Conservation (phyloP, 768 basidiomycete genomes). For the Macrocybe gigantea region DNA sequence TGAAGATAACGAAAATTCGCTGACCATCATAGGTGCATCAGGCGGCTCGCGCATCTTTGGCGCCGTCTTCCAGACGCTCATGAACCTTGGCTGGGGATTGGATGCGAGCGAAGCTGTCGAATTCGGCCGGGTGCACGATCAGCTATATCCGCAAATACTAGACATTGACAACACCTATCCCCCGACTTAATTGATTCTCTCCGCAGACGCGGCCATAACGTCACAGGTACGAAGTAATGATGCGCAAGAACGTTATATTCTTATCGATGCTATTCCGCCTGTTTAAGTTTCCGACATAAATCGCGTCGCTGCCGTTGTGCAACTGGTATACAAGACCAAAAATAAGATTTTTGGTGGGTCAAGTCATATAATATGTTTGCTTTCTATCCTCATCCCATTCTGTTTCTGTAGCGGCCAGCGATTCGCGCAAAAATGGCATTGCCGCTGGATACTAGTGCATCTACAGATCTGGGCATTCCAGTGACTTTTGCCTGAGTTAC, state of each 20-base stretch:
- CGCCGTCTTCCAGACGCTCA: conserved; percentile 69
- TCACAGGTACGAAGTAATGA: conserved; percentile 42
- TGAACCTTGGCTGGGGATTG: conserved; percentile 79
- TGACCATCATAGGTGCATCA: conserved; percentile 76
- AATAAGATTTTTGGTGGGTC: conserved; percentile 59
- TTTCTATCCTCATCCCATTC: conserved; percentile 2
- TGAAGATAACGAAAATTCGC: conserved; percentile 66
- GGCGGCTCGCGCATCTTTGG: conserved; percentile 87
- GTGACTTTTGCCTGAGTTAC: neutral
- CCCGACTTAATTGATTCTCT: conserved; percentile 50
- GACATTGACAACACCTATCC: conserved; percentile 62
- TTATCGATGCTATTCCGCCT: neutral
- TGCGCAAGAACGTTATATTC: neutral
- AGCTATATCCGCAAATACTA: conserved; percentile 65
- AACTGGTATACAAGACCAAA: conserved; percentile 51
- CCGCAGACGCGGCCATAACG: conserved; percentile 58
- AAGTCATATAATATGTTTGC: conserved; percentile 2
- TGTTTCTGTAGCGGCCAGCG: conserved; percentile 62
- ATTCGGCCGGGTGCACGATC: conserved; percentile 77
- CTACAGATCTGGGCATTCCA: conserved; percentile 3
- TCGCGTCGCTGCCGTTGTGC: conserved; percentile 71
- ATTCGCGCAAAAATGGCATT: conserved; percentile 90
- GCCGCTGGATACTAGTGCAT: conserved; percentile 69
- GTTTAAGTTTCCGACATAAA: conserved; percentile 56
- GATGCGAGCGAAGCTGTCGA: conserved; percentile 82